phyloP scores from a whole-genome alignment of 148 eudicot species.

The Nyssa sinensis region DNA sequence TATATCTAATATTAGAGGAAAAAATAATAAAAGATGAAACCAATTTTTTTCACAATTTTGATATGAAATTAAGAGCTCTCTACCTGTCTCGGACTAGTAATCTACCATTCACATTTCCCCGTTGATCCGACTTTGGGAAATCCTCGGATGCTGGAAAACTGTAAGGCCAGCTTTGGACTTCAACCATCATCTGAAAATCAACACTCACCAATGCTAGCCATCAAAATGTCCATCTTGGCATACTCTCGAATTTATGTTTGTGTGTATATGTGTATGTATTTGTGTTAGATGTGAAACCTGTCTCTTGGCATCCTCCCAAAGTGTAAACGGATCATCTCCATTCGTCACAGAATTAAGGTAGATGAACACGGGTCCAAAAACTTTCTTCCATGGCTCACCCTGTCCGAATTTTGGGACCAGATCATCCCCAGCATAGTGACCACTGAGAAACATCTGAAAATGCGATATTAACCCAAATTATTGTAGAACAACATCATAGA shows the following conservation, averaged over 20 bases:
- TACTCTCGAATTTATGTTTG: neutral
- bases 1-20: neutral
- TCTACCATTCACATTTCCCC: constrained; percentile 69
- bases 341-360: constrained; percentile 57
- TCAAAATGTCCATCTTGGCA: neutral
- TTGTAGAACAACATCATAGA: neutral
- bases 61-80: neutral
- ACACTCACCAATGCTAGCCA: neutral
- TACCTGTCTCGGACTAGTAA: constrained; percentile 68
- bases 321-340: constrained; percentile 53
- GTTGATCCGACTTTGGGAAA: constrained; percentile 59
- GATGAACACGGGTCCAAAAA: constrained; percentile 89
- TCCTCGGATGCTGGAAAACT: constrained; percentile 78
- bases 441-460: constrained; percentile 74
- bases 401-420: constrained; percentile 62
- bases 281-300: constrained; percentile 50
- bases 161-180: constrained; percentile 83
- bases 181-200: constrained; percentile 38
- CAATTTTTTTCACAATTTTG: neutral
- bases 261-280: neutral
- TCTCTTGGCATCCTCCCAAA: constrained; percentile 87
- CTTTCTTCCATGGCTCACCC: constrained; percentile 88
- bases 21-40: neutral
- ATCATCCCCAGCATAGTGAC: constrained; percentile 81
- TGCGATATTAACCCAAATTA: neutral